Evolutionary conservation across 257 asterid genomes (phyloP), one percentile per base, ranked within the genome.

Genomic region (Penstemon barbatus): DNA sequence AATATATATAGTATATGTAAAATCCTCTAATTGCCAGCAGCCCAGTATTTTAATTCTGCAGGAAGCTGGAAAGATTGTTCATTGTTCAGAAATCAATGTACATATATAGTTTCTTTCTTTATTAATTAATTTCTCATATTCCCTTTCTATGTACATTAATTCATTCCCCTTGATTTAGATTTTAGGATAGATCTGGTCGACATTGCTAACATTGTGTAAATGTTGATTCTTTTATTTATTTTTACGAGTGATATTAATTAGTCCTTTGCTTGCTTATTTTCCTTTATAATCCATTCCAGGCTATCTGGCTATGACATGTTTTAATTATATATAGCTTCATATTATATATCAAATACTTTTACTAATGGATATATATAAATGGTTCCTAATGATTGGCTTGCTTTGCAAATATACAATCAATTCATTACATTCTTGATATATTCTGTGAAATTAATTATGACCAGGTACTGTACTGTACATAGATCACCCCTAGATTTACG

Each of bases 141-240:
- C 53, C 71, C 71, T 61, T 61, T 25, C 9, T 59, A 19, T 60
- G 71, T 58, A 25, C 37, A 46, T 45, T 37, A 7, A n/a, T 57
- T 57, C 54, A n/a, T 57, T 57, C 54, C 58, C 51, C 57, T 65
- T 65, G 52, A 73, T 60, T 54, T 36, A 54, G 72, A 60, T 54
- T 8, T 10, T 72, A 56, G 63, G 9, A 12, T 49, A 50, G 19
- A 8, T 50, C 25, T 49, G 37, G 53, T 61, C n/a, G 56, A 60
- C 10, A 57, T 67, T 43, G 74, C 78, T 69, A 53, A 73, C 77
- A 40, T 63, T 68, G 79, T 63, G 71, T 72, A 63, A 19, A 53
- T 68, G 43, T 52, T 39, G 46, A 64, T 61, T 72, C 65, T 59
- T 25, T 25, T 25, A 25, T 68, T 72, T 33, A 57, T 72, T 77